Evolutionary conservation across 2,329 filamentous ascomycete species (phyloP), one percentile per base, ranked within the genome.

Genomic region (Coniochaeta sp.): DNA sequence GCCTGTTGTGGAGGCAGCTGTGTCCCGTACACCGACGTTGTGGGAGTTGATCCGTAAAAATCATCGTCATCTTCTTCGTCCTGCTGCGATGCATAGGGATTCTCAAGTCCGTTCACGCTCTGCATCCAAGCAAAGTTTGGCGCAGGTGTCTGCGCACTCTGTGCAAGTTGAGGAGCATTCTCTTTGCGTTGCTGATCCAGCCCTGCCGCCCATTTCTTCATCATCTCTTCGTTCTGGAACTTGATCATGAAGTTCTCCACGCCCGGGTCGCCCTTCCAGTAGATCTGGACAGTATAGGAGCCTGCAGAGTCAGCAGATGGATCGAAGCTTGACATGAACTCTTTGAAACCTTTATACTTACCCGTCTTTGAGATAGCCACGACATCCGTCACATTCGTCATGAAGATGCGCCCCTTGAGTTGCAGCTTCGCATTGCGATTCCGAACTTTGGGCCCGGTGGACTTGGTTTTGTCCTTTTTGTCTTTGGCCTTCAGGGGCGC

Each of bases 351-450:
- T 22, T 6, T 59, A 8, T 16, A 71, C 83, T 71, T 84, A 96
- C 93, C 92, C 74, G 91, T 90, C 73, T 93, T 96, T 57, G 89
- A 87, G 62, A 95, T 80, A 19, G 89, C 93, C 47, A 96, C 80
- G n/a, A 96, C 88, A 72, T 97, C 91, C 43, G 93, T 98, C 59
- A 99, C 93, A 70, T 99, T 99, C 67, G 93, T 92, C 93, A 99
- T 98, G 77, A 97, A 98, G 68, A 99, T 99, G 58, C 95, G 87
- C 43, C 95, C 95, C 75, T 99, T 99, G 33, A 99, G 82, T 74
- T 97, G 93, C 63, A 98, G 81, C 74, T 93, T 96, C 47, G 89
- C 89, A 68, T 85, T 89, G 71, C 85, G 87, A 69, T 82, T 85
- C 54, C 77, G 76, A 55, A 74, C 71, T 72, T 87, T 90, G 61